Evolutionary conservation across 2,329 filamentous ascomycete species (phyloP).

Genomic region (Scleromitrula shiraiana): DNA sequence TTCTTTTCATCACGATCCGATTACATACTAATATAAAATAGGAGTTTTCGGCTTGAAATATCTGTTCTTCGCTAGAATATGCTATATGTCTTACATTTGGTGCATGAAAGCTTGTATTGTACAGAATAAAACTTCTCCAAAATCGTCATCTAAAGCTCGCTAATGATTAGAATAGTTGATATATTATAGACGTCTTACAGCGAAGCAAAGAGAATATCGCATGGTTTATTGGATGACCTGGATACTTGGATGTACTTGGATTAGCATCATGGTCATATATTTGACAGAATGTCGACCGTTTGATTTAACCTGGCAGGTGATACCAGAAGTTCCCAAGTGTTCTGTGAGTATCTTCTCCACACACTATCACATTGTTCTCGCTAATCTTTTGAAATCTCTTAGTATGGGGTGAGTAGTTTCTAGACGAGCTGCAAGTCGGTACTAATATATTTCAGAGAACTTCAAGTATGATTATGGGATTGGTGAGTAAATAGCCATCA

Average conservation of each 20-base stretch:
- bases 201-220: constrained; percentile 10
- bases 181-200: constrained; percentile 17
- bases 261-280: not conserved
- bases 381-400: too few species aligned
- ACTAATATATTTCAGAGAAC: too few species aligned
- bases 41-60: constrained; percentile 16
- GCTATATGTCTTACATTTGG: constrained; percentile 22
- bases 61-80: constrained; percentile 13
- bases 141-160: not conserved
- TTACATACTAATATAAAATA: constrained; percentile 1
- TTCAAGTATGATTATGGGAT: too few species aligned
- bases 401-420: too few species aligned
- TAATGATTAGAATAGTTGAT: constrained; percentile 13
- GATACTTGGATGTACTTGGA: not conserved
- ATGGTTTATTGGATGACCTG: not conserved
- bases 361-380: too few species aligned
- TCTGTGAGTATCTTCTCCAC: constrained; percentile 9
- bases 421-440: too few species aligned
- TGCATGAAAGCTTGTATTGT: constrained; percentile 23
- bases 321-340: not conserved
- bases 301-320: not conserved
- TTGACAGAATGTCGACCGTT: not conserved
- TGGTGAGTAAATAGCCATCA: not conserved
- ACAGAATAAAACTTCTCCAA: not conserved
- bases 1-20: too few species aligned